Base-by-base conservation (phyloP, 768 basidiomycete genomes). In the Tricholoma matsutake region DNA sequence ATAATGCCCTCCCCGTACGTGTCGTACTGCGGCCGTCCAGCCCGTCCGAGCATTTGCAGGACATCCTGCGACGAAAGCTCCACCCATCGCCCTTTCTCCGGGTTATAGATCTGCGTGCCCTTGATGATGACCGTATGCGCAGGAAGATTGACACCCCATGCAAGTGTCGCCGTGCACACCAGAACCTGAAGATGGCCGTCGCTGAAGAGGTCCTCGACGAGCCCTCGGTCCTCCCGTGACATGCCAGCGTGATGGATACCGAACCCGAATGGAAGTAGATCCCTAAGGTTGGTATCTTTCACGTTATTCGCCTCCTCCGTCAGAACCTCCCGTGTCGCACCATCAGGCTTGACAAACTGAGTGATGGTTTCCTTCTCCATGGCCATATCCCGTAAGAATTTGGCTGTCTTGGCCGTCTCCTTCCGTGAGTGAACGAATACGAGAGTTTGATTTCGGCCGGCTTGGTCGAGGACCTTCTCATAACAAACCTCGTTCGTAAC, bases 101-200 rank as follows among this genome's bases (percentile, higher is more conserved):
- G 97, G 73, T 97, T 98, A 76, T 98, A 99, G 63, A 98, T 96
- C 76, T 98, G 96, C 0, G 97, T 98, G n/a, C 97, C 97, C 73
- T 98, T 99, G 81, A 99, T 98, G 78, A 98, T 94, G 75, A 98
- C 96, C 7, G 94, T 91, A 65, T 98, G 97, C 1, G 96, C 96
- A 3, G 97, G 97, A 0, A 98, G 78, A 71, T 99, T 99, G 75
- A 99, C 96, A 78, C 96, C 97, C 97, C 97, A 99, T 0, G 97
- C 97, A 37, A 99, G 87, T 2, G 96, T 98, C 4, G 97, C 97
- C 0, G 97, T 99, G 72, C 94, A 97, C 47, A 97, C 94, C 25
- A 99, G 81, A 0, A 98, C 96, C 71, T 96, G 95, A 31, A 99
- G 81, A 22, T 92, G 87, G 0, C 95, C 93, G 54, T 96, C 93